Conservation (phyloP, 1,139 yeast genomes). For the Diutina ranongensis region DNA sequence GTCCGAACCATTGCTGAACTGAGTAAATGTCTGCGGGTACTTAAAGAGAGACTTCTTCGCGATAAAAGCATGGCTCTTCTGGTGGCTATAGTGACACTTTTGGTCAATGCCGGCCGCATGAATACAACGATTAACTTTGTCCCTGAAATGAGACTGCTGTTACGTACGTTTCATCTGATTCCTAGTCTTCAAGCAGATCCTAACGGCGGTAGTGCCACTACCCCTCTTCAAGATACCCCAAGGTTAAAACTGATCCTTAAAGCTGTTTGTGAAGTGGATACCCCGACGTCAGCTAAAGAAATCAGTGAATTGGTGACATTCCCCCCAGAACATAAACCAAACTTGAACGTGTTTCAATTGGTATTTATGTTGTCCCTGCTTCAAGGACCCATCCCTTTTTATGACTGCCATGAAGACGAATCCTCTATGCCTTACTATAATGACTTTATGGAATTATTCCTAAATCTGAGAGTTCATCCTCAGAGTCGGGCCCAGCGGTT, state of each 20-base stretch:
- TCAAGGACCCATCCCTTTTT: conserved; percentile 34
- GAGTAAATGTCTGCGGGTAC: conserved; percentile 69
- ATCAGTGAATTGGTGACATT: conserved; percentile 34
- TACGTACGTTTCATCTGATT: conserved; percentile 85
- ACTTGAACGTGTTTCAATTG: conserved; percentile 52
- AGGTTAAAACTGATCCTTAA: conserved; percentile 80
- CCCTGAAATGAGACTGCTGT: conserved; percentile 91
- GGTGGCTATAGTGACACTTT: conserved; percentile 71
- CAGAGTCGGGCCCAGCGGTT: conserved; percentile 58
- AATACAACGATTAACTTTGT: conserved; percentile 93
- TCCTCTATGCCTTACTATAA: conserved; percentile 8
- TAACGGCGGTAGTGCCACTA: conserved; percentile 29
- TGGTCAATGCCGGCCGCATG: conserved; percentile 88
- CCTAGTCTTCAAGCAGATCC: conserved; percentile 77
- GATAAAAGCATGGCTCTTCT: conserved; percentile 57
- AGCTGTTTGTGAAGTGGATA: conserved; percentile 47
- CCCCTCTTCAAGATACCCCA: conserved; percentile 91
- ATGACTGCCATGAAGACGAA: conserved; percentile 10
- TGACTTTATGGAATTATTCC: conserved; percentile 53
- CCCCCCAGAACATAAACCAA: conserved; percentile 31
- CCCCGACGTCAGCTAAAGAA: conserved; percentile 33
- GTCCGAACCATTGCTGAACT: conserved; percentile 75
- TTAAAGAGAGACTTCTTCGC: conserved; percentile 61
- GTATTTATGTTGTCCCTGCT: conserved; percentile 64
- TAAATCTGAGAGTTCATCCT: conserved; percentile 43